Conservation (phyloP, 2,329 filamentous ascomycete species). For the Dactylellina parvicollis region DNA sequence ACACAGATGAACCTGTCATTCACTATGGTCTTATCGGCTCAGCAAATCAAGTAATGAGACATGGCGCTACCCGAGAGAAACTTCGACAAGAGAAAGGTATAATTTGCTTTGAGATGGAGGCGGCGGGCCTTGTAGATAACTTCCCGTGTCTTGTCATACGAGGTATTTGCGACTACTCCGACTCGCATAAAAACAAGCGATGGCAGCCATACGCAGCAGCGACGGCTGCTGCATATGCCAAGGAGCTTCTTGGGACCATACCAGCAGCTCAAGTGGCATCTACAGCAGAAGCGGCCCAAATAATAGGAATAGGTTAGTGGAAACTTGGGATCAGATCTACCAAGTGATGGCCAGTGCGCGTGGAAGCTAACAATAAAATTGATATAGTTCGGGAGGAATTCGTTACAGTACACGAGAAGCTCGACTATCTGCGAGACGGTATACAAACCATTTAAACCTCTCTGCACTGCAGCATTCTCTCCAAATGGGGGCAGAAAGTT, state of each 20-base stretch:
- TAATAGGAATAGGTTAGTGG: too few relatives aligned
- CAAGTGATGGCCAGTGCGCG: too few relatives aligned
- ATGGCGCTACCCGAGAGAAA: neutral
- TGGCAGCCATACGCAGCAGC: constrained; percentile 55
- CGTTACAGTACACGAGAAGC: too few relatives aligned
- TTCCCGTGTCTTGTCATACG: constrained; percentile 54
- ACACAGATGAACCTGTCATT: neutral
- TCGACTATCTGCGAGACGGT: too few relatives aligned
- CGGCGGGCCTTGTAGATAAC: too few relatives aligned
- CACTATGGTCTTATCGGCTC: constrained; percentile 10
- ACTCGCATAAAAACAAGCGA: constrained; percentile 55
- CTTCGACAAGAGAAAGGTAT: neutral
- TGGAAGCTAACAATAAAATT: too few relatives aligned
- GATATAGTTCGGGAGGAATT: too few relatives aligned
- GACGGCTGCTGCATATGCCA: constrained; percentile 4
- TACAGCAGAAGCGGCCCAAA: too few relatives aligned
- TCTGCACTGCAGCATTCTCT: neutral
- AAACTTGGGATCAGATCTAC: too few relatives aligned
- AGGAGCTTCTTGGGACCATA: constrained; percentile 1
- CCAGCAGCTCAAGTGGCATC: too few relatives aligned
- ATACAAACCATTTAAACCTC: neutral
- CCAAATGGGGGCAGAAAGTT: neutral
- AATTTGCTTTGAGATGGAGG: neutral
- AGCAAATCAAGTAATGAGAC: constrained; percentile 1
- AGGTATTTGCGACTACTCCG: constrained; percentile 55